Evolutionary conservation across 306 rosid genomes (phyloP).

Genomic region (Prinsepia uniflora): DNA sequence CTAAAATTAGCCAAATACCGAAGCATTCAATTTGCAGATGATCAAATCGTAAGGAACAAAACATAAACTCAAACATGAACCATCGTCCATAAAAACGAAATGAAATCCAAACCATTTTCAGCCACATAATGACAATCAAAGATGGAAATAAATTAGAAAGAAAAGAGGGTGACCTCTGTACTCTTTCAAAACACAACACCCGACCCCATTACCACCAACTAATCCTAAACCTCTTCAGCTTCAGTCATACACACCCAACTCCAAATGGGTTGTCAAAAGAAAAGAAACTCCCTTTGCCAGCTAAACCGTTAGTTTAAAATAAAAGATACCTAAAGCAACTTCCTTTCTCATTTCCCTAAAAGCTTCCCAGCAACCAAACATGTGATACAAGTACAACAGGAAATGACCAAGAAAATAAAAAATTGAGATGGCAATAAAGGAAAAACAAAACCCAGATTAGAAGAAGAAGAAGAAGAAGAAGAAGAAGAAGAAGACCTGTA

Average conservation of each 20-base stretch:
- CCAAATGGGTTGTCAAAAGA: neutral
- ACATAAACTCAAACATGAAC: no score
- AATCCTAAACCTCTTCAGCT: neutral
- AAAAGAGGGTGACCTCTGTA: no score
- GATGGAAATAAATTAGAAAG: no score
- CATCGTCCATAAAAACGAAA: no score
- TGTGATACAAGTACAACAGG: neutral
- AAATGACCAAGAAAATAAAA: neutral
- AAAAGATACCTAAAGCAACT: neutral
- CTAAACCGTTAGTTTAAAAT: no score
- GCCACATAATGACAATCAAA: no score
- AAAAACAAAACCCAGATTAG: constrained; percentile 2
- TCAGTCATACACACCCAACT: neutral
- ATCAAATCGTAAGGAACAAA: no score
- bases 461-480: neutral
- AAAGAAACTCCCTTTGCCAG: neutral
- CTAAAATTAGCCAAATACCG: no score
- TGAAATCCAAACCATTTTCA: no score
- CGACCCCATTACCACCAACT: neutral
- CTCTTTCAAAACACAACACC: no score
- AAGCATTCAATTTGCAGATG: no score
- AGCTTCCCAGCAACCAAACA: constrained; percentile 6
- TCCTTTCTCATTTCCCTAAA: neutral
- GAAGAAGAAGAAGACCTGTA: constrained; percentile 34
- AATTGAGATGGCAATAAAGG: no score